A percentile compares a stretch with the other conserved stretches of the same genome.
Evolutionary conservation across 352 stramenopile species (phyloP).

Genomic region (Phytophthora kernoviae): DNA sequence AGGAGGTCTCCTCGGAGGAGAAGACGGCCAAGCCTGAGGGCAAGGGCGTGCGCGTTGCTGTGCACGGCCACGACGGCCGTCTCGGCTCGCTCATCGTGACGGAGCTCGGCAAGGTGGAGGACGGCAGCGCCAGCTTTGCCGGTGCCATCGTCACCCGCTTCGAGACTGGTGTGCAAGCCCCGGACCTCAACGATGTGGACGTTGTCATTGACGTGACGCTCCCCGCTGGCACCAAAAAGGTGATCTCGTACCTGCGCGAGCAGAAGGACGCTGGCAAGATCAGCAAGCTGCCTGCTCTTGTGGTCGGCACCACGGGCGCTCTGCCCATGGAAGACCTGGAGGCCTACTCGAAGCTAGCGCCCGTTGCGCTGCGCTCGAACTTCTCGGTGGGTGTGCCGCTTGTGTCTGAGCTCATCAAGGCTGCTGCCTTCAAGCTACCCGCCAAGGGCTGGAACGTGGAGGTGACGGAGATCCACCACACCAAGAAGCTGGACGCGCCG

Average conservation of each 20-base stretch:
- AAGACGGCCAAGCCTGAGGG: slow-evolving; percentile 12
- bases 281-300: slow-evolving; percentile 69
- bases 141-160: slow-evolving; percentile 67
- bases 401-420: slow-evolving; percentile 73
- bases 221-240: slow-evolving; percentile 68
- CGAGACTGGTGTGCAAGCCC: slow-evolving; percentile 40
- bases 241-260: slow-evolving; percentile 61
- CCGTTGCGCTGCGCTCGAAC: slow-evolving; percentile 81
- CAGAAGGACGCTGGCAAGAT: slow-evolving; percentile 69
- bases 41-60: slow-evolving; percentile 59
- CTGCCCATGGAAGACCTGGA: slow-evolving; percentile 63
- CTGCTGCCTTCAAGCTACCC: slow-evolving; percentile 76
- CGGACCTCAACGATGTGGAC: slow-evolving; percentile 52
- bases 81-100: slow-evolving; percentile 75
- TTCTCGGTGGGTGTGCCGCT: slow-evolving; percentile 87
- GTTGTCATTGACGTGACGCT: slow-evolving; percentile 84
- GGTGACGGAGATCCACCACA: slow-evolving; percentile 86
- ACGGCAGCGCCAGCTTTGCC: slow-evolving; percentile 52
- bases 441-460: slow-evolving; percentile 80
- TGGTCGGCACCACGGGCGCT: slow-evolving; percentile 77
- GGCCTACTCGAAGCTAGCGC: slow-evolving; percentile 59
- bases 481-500: slow-evolving; percentile 84
- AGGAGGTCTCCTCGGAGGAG: slow-evolving; percentile 16
- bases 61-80: slow-evolving; percentile 72
- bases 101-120: slow-evolving; percentile 57